Evolutionary conservation across 768 basidiomycete species (phyloP).

Genomic region (Lactarius sanguifluus): DNA sequence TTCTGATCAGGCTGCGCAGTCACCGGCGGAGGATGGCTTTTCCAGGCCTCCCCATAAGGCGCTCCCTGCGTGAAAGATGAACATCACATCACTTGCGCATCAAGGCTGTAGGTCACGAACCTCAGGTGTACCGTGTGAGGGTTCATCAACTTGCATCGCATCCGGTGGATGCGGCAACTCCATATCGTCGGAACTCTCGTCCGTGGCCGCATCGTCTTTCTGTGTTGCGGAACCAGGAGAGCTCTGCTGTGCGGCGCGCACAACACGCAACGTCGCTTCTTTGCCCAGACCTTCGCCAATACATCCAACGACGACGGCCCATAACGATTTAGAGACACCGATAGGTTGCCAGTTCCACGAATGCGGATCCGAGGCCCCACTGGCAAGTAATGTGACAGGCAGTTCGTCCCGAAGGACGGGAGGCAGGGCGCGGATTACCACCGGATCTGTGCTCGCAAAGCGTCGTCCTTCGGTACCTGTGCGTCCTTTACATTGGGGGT

Average conservation of each 20-base stretch:
- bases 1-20: slow-evolving; percentile 22
- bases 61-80: slow-evolving; percentile 18
- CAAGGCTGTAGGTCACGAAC: slow-evolving; percentile 11
- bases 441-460: slow-evolving; percentile 70
- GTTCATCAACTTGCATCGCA: slow-evolving; percentile 28
- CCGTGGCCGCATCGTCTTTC: slow-evolving; percentile 16
- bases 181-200: slow-evolving; percentile 32
- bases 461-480: slow-evolving; percentile 54
- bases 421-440: slow-evolving; percentile 70
- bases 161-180: slow-evolving; percentile 23
- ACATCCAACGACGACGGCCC: slow-evolving; percentile 69
- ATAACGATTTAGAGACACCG: slow-evolving; percentile 67
- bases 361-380: slow-evolving; percentile 45
- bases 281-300: slow-evolving; percentile 59
- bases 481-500: slow-evolving; percentile 45
- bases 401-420: slow-evolving; percentile 70
- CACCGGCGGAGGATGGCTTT: slow-evolving; percentile 21
- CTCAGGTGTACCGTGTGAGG: slow-evolving; percentile 20
- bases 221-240: slow-evolving; percentile 33
- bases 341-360: slow-evolving; percentile 79
- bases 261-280: slow-evolving; percentile 58
- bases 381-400: slow-evolving; percentile 60
- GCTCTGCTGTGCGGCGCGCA: slow-evolving; percentile 58
- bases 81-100: not conserved
- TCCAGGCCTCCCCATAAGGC: slow-evolving; percentile 23